phyloP scores from a whole-genome alignment of 2,329 filamentous ascomycete genomes.

The Neurospora crassa region DNA sequence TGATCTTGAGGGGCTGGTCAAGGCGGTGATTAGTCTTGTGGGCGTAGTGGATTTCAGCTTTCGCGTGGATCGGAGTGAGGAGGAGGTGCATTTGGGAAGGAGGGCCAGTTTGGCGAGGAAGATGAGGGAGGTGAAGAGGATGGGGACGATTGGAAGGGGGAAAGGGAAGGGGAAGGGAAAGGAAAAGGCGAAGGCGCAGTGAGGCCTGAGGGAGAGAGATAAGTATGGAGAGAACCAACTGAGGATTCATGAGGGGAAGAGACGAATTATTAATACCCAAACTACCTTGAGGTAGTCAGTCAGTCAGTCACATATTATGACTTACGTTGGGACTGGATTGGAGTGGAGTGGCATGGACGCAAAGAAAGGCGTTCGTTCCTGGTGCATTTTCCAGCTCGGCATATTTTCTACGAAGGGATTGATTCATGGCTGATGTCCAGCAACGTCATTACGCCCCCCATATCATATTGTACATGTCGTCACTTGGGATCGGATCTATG shows the following conservation, averaged over 20 bases:
- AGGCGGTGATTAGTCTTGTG: conserved; percentile 54
- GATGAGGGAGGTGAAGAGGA: not conserved
- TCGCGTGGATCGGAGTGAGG: conserved; percentile 30
- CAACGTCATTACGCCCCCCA: too few relatives aligned
- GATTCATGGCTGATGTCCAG: too few relatives aligned
- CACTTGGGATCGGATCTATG: too few relatives aligned
- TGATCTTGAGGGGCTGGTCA: conserved; percentile 55
- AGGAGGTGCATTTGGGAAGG: conserved; percentile 4
- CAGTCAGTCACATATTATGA: not conserved
- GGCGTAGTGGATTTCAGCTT: conserved; percentile 70
- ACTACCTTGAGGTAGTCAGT: too few relatives aligned
- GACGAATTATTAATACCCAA: not conserved
- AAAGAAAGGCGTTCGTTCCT: too few relatives aligned
- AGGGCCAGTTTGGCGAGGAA: not conserved
- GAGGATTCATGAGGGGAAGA: too few relatives aligned
- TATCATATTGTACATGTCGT: too few relatives aligned
- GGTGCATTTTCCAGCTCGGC: too few relatives aligned
- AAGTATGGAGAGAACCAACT: too few relatives aligned
- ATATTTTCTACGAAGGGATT: too few relatives aligned
- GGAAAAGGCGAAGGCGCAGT: conserved; percentile 11
- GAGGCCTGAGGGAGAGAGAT: not conserved
- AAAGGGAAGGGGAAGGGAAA: conserved; percentile 15
- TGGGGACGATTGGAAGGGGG: not conserved
- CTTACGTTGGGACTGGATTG: not conserved
- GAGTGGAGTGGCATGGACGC: too few relatives aligned